These are phyloP conservation scores for Septoria linicola DNA, from an alignment of 2,329 filamentous ascomycete genomes.

Conservation along the genomic window DNA sequence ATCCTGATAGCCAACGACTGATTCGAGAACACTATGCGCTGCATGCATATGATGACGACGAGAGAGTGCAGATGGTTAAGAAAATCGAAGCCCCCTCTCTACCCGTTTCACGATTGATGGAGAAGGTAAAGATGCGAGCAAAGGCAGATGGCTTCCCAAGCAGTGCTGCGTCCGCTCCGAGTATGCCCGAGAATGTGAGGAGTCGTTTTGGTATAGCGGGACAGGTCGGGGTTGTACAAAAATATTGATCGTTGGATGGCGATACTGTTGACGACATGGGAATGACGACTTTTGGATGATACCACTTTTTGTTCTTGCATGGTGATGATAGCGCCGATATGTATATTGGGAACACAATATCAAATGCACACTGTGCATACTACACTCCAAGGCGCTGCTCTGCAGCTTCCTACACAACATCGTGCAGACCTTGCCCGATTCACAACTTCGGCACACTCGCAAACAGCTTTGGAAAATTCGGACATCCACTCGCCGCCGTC, in stretches of 20 bases:
- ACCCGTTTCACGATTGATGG: constrained; percentile 48
- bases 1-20: constrained; percentile 54
- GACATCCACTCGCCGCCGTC: background rate
- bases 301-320: too few species aligned
- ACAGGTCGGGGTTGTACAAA: constrained; percentile 9
- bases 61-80: constrained; percentile 53
- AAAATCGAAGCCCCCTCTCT: constrained; percentile 54
- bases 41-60: constrained; percentile 59
- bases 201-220: constrained; percentile 16
- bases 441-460: background rate
- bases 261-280: too few species aligned
- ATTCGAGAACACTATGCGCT: constrained; percentile 62
- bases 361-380: too few species aligned
- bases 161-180: constrained; percentile 10
- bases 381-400: too few species aligned
- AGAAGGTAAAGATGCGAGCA: constrained; percentile 42
- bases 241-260: constrained; percentile 13
- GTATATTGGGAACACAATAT: too few species aligned
- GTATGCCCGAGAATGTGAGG: constrained; percentile 19
- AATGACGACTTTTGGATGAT: too few species aligned
- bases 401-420: too few species aligned
- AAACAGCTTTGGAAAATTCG: background rate
- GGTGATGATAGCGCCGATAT: too few species aligned
- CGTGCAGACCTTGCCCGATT: background rate
- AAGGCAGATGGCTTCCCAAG: constrained; percentile 26